phyloP scores from a whole-genome alignment of 2,329 filamentous ascomycete species.

The Stagonosporopsis rhizophila region DNA sequence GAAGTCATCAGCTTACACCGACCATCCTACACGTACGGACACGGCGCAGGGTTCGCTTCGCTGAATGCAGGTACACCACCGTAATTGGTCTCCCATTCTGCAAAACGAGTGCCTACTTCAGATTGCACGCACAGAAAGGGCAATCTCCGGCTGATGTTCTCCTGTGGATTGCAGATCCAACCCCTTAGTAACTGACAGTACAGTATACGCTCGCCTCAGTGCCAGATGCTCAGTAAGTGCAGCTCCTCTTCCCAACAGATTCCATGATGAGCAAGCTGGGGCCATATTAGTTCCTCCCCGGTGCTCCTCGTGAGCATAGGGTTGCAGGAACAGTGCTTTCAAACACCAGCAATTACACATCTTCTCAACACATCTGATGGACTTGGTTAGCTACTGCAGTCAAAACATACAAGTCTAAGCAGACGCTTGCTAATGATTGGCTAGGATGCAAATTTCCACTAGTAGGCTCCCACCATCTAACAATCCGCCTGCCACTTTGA shows the following conservation, averaged over 20 bases:
- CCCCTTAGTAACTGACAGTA: background rate
- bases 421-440: constrained; percentile 3
- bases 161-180: background rate
- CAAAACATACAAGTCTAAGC: background rate
- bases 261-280: constrained; percentile 46
- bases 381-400: background rate
- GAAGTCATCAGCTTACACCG: constrained; percentile 4
- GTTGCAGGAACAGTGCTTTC: constrained; percentile 34
- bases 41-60: background rate
- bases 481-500: background rate
- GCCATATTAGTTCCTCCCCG: constrained; percentile 41
- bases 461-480: background rate
- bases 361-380: constrained; percentile 37
- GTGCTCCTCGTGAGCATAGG: constrained; percentile 6
- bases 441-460: background rate
- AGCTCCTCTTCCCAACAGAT: background rate
- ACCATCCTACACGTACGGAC: background rate
- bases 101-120: background rate
- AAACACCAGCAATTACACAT: constrained; percentile 32
- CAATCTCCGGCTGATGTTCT: background rate
- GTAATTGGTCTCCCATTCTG: constrained; percentile 1
- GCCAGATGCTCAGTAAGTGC: constrained; percentile 19
- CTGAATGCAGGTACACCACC: constrained; percentile 8
- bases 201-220: background rate
- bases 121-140: background rate